Evolutionary conservation across 805 yeast genomes (phyloP).

Genomic region (Teunomyces funiuensis): DNA sequence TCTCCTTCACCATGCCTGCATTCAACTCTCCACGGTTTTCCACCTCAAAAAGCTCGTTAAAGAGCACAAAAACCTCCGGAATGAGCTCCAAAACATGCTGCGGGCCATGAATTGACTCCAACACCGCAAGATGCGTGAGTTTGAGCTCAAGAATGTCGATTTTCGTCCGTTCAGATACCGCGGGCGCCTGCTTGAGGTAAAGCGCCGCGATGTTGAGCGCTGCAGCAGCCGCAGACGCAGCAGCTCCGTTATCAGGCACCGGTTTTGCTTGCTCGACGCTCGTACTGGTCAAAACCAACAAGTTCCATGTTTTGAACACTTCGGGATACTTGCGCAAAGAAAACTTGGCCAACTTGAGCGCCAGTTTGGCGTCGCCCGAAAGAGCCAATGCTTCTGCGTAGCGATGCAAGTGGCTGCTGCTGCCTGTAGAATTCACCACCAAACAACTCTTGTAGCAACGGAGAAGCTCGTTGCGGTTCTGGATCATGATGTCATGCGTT

Average conservation of each 20-base stretch:
- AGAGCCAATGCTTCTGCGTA: conserved; percentile 52
- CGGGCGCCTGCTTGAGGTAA: conserved; percentile 16
- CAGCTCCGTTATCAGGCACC: too few relatives aligned
- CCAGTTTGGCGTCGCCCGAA: conserved; percentile 39
- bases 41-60: conserved; percentile 48
- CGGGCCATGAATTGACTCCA: conserved; percentile 60
- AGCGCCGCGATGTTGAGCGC: conserved; percentile 40
- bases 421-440: conserved; percentile 38
- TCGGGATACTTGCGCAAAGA: conserved; percentile 53
- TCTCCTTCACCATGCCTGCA: too few relatives aligned
- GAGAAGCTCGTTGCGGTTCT: conserved; percentile 17
- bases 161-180: conserved; percentile 23
- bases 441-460: conserved; percentile 34
- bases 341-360: conserved; percentile 48
- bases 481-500: conserved; percentile 16
- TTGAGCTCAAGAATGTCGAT: conserved; percentile 65
- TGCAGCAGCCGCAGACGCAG: neutral
- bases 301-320: conserved; percentile 63
- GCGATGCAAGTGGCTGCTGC: conserved; percentile 32
- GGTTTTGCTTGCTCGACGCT: conserved; percentile 51
- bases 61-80: conserved; percentile 64
- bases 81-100: conserved; percentile 58
- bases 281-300: conserved; percentile 62
- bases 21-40: too few relatives aligned
- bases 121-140: conserved; percentile 70